A percentile compares a stretch with the other conserved stretches of the same genome.
These are phyloP conservation scores for Pseudopithomyces maydicus DNA, from an alignment of 2,329 filamentous ascomycete genomes.

Conservation along the genomic window DNA sequence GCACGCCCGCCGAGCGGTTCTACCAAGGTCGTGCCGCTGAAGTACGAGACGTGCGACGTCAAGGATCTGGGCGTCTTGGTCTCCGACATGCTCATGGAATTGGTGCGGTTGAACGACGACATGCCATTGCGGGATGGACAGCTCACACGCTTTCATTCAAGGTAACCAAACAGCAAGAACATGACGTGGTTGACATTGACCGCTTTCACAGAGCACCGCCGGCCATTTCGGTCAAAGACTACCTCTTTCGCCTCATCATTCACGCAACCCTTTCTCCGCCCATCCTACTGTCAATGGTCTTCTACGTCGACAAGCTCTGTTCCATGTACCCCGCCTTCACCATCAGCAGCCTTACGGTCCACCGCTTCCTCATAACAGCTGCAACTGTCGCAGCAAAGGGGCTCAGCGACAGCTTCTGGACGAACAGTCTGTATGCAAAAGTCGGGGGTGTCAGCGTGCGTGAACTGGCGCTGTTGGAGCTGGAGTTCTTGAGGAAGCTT, in stretches of 20 bases:
- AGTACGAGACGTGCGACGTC: constrained; percentile 80
- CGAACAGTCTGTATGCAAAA: constrained; percentile 92
- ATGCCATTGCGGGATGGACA: constrained; percentile 84
- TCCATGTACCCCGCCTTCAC: constrained; percentile 92
- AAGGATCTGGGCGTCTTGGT: constrained; percentile 91
- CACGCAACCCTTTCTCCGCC: constrained; percentile 93
- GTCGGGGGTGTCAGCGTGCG: constrained; percentile 90
- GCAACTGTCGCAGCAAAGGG: constrained; percentile 96
- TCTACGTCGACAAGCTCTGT: constrained; percentile 95
- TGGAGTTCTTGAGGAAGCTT: constrained; percentile 90
- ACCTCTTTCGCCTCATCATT: constrained; percentile 87
- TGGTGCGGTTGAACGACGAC: constrained; percentile 90
- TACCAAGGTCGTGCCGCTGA: constrained; percentile 66
- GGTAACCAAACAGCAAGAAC: constrained; percentile 58
- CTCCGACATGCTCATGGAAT: constrained; percentile 91
- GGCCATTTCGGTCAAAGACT: constrained; percentile 92
- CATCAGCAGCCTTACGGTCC: constrained; percentile 93
- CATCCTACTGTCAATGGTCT: constrained; percentile 97
- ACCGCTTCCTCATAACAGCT: constrained; percentile 94
- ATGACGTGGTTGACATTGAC: constrained; percentile 10
- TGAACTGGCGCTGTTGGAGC: constrained; percentile 86
- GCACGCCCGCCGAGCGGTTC: constrained; percentile 46
- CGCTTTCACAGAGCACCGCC: constrained; percentile 66
- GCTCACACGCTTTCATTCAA: constrained; percentile 92
- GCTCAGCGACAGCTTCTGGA: constrained; percentile 96